Percentiles rank a stretch among this genome's conserved stretches.
These are phyloP conservation scores for Cladosporium sp. DNA, from an alignment of 2,329 filamentous ascomycete species.

Conservation along the genomic window DNA sequence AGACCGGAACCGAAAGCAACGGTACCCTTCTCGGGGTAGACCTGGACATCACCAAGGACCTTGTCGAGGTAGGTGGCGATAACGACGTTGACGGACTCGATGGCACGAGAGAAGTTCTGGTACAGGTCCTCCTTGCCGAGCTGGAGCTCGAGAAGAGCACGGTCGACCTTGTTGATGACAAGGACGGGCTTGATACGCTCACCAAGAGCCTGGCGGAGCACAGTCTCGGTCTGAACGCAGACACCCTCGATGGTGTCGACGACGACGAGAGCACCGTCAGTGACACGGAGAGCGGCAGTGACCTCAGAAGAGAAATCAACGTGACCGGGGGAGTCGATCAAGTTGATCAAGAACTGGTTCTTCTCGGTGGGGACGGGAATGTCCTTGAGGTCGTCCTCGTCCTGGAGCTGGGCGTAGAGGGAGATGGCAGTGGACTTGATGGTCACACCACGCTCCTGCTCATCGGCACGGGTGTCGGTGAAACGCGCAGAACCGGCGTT, in stretches of 20 bases:
- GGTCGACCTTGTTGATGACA: conserved; percentile 99
- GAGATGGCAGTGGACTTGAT: conserved; percentile 99
- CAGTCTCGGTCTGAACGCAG: conserved; percentile 99
- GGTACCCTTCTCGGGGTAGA: conserved; percentile 96
- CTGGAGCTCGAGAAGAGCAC: conserved; percentile 98
- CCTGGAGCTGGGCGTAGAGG: conserved; percentile 79
- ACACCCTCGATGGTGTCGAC: conserved; percentile 99
- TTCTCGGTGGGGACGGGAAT: conserved; percentile 85
- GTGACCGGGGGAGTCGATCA: conserved; percentile 99
- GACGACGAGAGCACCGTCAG: conserved; percentile 98
- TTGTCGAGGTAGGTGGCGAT: conserved; percentile 99
- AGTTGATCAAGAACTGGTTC: conserved; percentile 98
- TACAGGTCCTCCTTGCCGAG: conserved; percentile 98
- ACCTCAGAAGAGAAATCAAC: conserved; percentile 99
- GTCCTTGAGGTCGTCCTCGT: conserved; percentile 88
- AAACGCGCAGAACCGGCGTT: conserved; percentile 95
- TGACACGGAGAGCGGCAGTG: conserved; percentile 98
- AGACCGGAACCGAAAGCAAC: conserved; percentile 99
- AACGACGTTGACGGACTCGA: conserved; percentile 99
- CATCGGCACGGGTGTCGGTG: conserved; percentile 94
- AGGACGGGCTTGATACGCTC: conserved; percentile 99
- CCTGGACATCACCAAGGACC: conserved; percentile 92
- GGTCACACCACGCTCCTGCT: conserved; percentile 99
- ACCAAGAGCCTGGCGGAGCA: conserved; percentile 96
- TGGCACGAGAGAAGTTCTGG: conserved; percentile 99